Evolutionary conservation across 352 stramenopile genomes (phyloP).

Genomic region (Lagenidium sp.): DNA sequence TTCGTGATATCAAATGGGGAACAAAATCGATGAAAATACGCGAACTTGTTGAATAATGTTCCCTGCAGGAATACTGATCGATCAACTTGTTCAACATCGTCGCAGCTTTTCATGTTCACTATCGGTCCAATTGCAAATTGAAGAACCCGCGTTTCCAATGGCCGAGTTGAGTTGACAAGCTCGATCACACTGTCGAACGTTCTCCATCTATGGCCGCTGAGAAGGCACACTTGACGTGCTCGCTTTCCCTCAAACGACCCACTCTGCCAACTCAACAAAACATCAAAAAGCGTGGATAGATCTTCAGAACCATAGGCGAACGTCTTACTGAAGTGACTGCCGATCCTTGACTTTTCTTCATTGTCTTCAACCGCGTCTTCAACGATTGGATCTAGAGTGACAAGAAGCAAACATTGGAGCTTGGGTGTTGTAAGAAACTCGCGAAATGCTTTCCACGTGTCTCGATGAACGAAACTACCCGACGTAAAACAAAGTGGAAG

Average conservation of each 20-base stretch:
- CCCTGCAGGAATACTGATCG: constrained; percentile 16
- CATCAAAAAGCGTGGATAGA: constrained; percentile 18
- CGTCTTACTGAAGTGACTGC: constrained; percentile 17
- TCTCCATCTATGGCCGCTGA: constrained; percentile 7
- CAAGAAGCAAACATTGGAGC: constrained; percentile 23
- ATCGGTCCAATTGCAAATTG: constrained; percentile 16
- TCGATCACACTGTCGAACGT: constrained; percentile 22
- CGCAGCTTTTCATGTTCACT: background rate
- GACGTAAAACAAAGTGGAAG: constrained; percentile 20
- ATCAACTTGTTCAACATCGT: background rate
- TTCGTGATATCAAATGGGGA: no score
- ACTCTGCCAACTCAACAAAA: constrained; percentile 38
- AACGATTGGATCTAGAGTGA: constrained; percentile 24
- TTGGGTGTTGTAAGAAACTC: constrained; percentile 26
- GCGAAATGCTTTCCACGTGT: no score
- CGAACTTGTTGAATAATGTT: constrained; percentile 6
- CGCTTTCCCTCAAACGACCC: background rate
- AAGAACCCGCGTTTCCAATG: no score
- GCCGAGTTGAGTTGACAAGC: no score
- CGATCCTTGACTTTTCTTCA: constrained; percentile 28
- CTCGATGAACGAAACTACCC: background rate
- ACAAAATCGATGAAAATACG: constrained; percentile 16
- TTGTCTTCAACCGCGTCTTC: constrained; percentile 41
- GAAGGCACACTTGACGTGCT: constrained; percentile 3
- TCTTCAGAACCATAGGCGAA: constrained; percentile 39